These are phyloP conservation scores for Starmerella etchellsii DNA, from an alignment of 805 yeast species.

Conservation along the genomic window DNA sequence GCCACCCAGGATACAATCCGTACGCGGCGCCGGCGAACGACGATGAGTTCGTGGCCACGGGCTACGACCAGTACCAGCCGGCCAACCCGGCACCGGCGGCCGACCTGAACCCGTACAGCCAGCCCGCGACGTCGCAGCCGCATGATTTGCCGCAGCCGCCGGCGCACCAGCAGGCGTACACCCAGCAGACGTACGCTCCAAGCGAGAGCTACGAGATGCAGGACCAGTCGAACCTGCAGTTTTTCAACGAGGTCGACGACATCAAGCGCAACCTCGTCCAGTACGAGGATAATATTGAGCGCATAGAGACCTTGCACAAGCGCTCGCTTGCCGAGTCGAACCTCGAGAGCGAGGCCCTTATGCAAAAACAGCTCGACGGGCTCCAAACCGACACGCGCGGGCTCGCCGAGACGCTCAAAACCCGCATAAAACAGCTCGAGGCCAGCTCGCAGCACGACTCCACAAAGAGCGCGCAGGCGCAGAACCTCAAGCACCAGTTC, in stretches of 20 bases:
- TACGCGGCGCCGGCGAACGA: slow-evolving; percentile 11
- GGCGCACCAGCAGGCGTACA: background rate
- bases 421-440: slow-evolving; percentile 65
- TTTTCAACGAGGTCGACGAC: slow-evolving; percentile 55
- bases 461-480: slow-evolving; percentile 82
- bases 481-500: slow-evolving; percentile 72
- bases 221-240: slow-evolving; percentile 38
- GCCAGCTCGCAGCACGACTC: slow-evolving; percentile 40
- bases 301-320: slow-evolving; percentile 58
- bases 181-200: slow-evolving; percentile 4
- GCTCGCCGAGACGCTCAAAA: slow-evolving; percentile 61
- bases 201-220: slow-evolving; percentile 18
- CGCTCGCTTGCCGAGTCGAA: slow-evolving; percentile 61
- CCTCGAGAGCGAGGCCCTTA: slow-evolving; percentile 52
- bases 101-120: slow-evolving; percentile 1
- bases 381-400: slow-evolving; percentile 66
- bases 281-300: slow-evolving; percentile 54
- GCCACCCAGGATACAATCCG: slow-evolving; percentile 15
- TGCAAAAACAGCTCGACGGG: slow-evolving; percentile 64
- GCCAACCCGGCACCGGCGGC: slow-evolving; percentile 1
- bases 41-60: slow-evolving; percentile 15
- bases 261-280: slow-evolving; percentile 58
- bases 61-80: slow-evolving; percentile 14
- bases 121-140: background rate
- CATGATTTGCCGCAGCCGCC: background rate